Conservation (phyloP, 768 basidiomycete genomes). For the Trametes meyenii region DNA sequence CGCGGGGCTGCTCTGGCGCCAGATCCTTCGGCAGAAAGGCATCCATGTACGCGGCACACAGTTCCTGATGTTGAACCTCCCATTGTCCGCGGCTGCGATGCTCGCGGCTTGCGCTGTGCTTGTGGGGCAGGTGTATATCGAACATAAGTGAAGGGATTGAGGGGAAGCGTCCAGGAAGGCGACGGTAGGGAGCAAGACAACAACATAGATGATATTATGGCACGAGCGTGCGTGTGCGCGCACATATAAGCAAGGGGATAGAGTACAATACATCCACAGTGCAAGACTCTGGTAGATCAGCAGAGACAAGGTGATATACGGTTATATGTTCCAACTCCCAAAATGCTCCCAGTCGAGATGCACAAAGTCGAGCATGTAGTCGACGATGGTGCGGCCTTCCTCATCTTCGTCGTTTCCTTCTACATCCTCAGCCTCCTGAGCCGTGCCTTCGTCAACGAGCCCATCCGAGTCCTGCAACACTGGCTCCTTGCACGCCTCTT, state of each 20-base stretch:
- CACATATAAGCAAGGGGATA: too few species aligned
- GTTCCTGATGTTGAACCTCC: conserved; percentile 79
- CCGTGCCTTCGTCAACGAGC: conserved; percentile 25
- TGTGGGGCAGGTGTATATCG: conserved; percentile 63
- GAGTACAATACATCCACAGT: too few species aligned
- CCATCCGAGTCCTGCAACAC: conserved; percentile 33
- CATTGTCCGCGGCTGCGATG: conserved; percentile 64
- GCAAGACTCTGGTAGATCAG: too few species aligned
- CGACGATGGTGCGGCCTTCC: conserved; percentile 75
- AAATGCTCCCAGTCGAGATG: conserved; percentile 69
- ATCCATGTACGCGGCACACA: conserved; percentile 59
- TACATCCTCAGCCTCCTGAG: conserved; percentile 37
- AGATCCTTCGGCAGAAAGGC: conserved; percentile 73
- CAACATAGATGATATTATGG: too few species aligned
- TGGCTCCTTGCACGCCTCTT: conserved; percentile 21
- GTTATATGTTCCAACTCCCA: conserved; percentile 65
- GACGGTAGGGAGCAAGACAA: too few species aligned
- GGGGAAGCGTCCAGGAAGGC: neutral
- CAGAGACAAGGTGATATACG: neutral
- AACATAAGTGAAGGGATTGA: conserved; percentile 1
- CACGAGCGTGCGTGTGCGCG: too few species aligned
- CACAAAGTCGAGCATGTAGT: conserved; percentile 81
- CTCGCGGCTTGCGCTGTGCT: conserved; percentile 72
- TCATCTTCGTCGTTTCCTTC: conserved; percentile 39
- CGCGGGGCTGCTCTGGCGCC: conserved; percentile 84